Conservation (phyloP, 2,329 filamentous ascomycete species). For the Rosellinia necatrix region DNA sequence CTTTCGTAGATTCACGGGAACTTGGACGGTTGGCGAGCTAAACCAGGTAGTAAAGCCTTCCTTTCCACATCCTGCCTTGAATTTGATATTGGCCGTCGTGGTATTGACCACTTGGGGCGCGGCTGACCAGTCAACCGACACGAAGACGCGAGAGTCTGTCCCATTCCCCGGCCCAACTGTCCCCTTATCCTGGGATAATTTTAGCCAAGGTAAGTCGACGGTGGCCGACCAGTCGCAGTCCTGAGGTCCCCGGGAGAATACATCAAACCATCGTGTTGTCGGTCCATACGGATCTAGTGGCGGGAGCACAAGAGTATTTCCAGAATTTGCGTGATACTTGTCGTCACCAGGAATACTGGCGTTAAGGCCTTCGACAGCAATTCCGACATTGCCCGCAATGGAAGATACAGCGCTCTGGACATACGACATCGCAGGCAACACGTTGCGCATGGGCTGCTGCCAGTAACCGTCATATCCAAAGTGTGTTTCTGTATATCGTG, state of each 20-base stretch:
- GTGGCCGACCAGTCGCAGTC: conserved; percentile 58
- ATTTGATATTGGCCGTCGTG: conserved; percentile 56
- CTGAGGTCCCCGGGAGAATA: conserved; percentile 63
- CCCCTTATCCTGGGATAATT: conserved; percentile 55
- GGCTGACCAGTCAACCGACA: conserved; percentile 61
- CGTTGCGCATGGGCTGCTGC: conserved; percentile 76
- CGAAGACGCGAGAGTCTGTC: conserved; percentile 56
- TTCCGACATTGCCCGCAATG: conserved; percentile 65
- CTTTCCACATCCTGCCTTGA: conserved; percentile 45
- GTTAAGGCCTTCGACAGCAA: conserved; percentile 68
- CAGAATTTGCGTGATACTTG: conserved; percentile 60
- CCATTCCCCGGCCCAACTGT: conserved; percentile 51
- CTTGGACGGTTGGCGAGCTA: conserved; percentile 51
- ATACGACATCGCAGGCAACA: conserved; percentile 63
- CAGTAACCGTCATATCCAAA: conserved; percentile 60
- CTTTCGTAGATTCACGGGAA: conserved; percentile 57
- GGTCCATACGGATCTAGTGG: conserved; percentile 64
- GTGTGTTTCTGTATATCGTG: conserved; percentile 49
- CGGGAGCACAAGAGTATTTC: conserved; percentile 57
- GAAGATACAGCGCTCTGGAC: conserved; percentile 62
- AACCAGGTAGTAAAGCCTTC: conserved; percentile 40
- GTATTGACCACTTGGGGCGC: conserved; percentile 43
- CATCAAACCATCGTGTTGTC: conserved; percentile 62
- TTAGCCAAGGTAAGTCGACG: conserved; percentile 54
- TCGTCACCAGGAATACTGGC: conserved; percentile 71